Evolutionary conservation across 108 stramenopile species (phyloP), one percentile per base, ranked within the genome.

Genomic region (Epithemia pelagica): DNA sequence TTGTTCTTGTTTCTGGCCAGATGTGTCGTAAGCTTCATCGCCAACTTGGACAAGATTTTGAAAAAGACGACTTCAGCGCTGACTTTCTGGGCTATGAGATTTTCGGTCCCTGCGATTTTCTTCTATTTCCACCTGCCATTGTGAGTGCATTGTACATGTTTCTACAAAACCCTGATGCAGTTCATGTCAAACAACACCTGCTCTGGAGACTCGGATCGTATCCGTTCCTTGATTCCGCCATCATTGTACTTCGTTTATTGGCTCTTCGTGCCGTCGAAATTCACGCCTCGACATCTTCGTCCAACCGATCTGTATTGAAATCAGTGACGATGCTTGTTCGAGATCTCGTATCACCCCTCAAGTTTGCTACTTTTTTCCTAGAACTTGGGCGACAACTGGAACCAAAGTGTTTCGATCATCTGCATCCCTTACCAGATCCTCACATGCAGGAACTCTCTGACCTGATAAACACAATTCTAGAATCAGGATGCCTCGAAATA

Each of bases 1-100:
- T 72, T 27, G 62, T 69, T 1, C 65, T 78, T 10, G 51, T 59
- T 22, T 58, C 65, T 20, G 73, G 72, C n/a, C 78, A 73, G 58
- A 28, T 51, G 23, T 54, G 68, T 22, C 52, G 52, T n/a, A 78
- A 64, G 27, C 23, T 73, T 1, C 52, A 56, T 20, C 54, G 77
- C 23, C 54, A 23, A 15, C 5, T 69, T 23, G 67, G 60, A 25
- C 72, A 64, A 23, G 52, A 53, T 28, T 65, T 63, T 28, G 65
- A 58, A 30, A 52, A 26, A 2, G 64, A 68, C 24, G 20, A 52
- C 2, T 73, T 67, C 52, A 33, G 72, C 0, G 30, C 67, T 21
- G 64, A 78, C 32, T 54, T 70, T 53, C 51, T 70, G 8, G 65
- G 59, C 0, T 51, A 56, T 5, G 61, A 78, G 5, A 30, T 66